Base-by-base conservation (phyloP, 352 stramenopile genomes). In the Globisporangium ultimum region DNA sequence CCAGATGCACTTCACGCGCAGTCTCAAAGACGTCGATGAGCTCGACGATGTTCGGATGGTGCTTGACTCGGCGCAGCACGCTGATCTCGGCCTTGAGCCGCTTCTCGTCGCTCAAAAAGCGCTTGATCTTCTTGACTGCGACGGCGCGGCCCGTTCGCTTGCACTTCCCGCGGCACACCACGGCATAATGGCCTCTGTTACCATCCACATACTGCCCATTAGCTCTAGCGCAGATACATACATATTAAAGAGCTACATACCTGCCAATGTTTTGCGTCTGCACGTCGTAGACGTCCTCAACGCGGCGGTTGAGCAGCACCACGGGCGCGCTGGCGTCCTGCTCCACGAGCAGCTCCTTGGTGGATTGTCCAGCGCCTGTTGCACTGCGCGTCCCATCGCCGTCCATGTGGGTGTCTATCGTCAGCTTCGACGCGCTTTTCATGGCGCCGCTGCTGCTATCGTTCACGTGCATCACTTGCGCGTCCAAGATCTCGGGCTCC, bases 71-170 rank as follows among this genome's bases (percentile, higher is more conserved):
- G 24, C 70, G 72, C 43, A 93, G 48, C 42, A 81, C 83, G 13
- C 65, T 66, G 56, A 93, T 88, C 67, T 93, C 80, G 6, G 83
- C 74, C 0, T 68, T 66, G 3, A 93, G 61, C 0, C 84, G 67
- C 57, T 78, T 85, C 38, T 87, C 75, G 49, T 93, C 84, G 0
- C 79, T 87, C n/a, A 91, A 61, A 40, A 88, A 89, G 12, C 81
- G 70, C 67, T 88, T 88, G 66, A 95, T 93, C 57, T 90, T 88
- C 67, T 94, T 95, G 48, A 94, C 75, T 11, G 84, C 87, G 21
- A 95, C 81, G 0, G 57, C 42, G 36, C 77, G 64, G 7, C 76
- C 70, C 8, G 79, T 89, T 38, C 65, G 61, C 12, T 74, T 68
- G 58, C 78, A 90, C 59, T 68, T 68, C 0, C 71, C 84, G 11